phyloP scores from a whole-genome alignment of 139 green algal species.

The Raphidocelis subcapitata region DNA sequence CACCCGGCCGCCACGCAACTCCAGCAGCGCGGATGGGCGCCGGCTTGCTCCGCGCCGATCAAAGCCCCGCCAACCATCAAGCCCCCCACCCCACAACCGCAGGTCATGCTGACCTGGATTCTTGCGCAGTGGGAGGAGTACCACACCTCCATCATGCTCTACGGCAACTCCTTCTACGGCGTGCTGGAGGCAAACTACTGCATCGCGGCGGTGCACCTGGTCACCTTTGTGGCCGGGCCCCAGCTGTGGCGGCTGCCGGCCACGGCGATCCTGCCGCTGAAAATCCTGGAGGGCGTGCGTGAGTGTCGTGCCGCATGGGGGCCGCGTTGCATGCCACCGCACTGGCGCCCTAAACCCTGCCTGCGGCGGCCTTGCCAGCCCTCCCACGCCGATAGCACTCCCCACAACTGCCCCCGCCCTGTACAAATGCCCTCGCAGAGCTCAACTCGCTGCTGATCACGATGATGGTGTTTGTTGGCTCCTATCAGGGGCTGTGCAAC shows the following conservation, averaged over 20 bases:
- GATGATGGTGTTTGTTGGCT: slow-evolving; percentile 22
- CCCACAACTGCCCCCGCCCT: too few species aligned
- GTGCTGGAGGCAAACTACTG: slow-evolving; percentile 87
- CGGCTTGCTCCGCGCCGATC: too few species aligned
- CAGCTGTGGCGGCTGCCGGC: slow-evolving; percentile 4
- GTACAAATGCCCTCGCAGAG: too few species aligned
- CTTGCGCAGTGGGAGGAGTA: slow-evolving; percentile 94
- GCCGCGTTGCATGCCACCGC: not conserved
- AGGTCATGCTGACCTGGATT: slow-evolving; percentile 81
- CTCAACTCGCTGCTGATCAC: slow-evolving; percentile 9
- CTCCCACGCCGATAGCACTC: too few species aligned
- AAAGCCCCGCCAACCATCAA: too few species aligned
- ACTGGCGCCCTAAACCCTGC: not conserved
- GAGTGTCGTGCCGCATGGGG: not conserved
- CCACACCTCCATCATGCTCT: slow-evolving; percentile 84
- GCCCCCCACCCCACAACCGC: not conserved
- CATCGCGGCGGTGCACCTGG: slow-evolving; percentile 60
- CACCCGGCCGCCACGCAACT: too few species aligned
- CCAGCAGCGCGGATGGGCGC: too few species aligned
- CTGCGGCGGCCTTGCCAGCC: not conserved
- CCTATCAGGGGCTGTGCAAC: slow-evolving; percentile 21
- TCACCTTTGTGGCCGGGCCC: slow-evolving; percentile 43
- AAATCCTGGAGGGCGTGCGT: slow-evolving; percentile 7
- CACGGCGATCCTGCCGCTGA: not conserved
- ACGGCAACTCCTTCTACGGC: slow-evolving; percentile 79